Conservation (phyloP, 108 stramenopile genomes). For the Seminavis robusta region DNA sequence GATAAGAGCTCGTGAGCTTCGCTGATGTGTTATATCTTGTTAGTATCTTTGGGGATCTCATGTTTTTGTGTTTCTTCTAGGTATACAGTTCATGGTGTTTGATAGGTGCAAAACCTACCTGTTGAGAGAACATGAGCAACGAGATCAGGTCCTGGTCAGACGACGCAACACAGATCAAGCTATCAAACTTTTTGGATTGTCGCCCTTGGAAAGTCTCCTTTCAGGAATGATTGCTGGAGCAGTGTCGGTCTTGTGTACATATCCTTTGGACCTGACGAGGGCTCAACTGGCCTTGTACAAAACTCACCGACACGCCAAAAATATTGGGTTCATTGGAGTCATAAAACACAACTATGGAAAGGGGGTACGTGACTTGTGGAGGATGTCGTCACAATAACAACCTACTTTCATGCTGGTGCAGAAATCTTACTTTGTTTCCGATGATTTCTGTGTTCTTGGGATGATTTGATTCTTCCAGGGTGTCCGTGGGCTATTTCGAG, state of each 20-base stretch:
- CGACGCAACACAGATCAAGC: too few relatives aligned
- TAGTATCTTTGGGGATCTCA: too few relatives aligned
- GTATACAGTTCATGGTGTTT: slow-evolving; percentile 98
- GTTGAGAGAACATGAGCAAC: slow-evolving; percentile 31
- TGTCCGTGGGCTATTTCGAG: slow-evolving; percentile 71
- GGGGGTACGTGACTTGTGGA: too few relatives aligned
- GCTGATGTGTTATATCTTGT: too few relatives aligned
- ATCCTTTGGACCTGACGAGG: slow-evolving; percentile 93
- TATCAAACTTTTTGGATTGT: slow-evolving; percentile 61
- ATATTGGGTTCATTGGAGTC: slow-evolving; percentile 23
- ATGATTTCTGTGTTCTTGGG: too few relatives aligned
- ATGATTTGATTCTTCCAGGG: too few relatives aligned
- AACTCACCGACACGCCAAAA: slow-evolving; percentile 21
- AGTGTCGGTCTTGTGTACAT: slow-evolving; percentile 77
- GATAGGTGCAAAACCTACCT: slow-evolving; percentile 79
- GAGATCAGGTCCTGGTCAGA: neutral
- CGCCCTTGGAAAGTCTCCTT: slow-evolving; percentile 80
- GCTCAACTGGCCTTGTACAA: slow-evolving; percentile 90
- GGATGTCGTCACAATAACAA: too few relatives aligned
- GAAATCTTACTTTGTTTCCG: too few relatives aligned
- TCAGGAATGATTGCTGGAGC: slow-evolving; percentile 89
- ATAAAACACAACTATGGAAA: slow-evolving; percentile 36
- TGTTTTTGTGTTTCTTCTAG: too few relatives aligned
- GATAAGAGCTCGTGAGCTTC: too few relatives aligned
- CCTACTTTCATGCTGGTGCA: too few relatives aligned